These are phyloP conservation scores for Hypoxylon sp. DNA, from an alignment of 2,329 filamentous ascomycete species.

Conservation along the genomic window DNA sequence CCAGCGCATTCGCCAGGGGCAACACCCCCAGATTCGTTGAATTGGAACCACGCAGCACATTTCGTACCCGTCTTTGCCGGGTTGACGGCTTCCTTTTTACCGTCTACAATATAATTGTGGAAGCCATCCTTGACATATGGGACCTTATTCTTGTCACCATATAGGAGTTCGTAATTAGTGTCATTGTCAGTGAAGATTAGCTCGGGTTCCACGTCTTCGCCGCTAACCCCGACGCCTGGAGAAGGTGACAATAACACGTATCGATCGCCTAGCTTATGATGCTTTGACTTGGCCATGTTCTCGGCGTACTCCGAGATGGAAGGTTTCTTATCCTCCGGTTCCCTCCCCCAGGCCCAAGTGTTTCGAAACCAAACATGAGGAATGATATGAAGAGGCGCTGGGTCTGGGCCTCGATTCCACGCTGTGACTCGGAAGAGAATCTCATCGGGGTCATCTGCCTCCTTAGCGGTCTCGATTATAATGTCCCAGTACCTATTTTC, in stretches of 20 bases:
- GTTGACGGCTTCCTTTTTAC: slow-evolving; percentile 84
- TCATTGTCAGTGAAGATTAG: slow-evolving; percentile 97
- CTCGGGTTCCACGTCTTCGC: slow-evolving; percentile 86
- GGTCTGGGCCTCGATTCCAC: slow-evolving; percentile 93
- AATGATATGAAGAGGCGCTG: slow-evolving; percentile 91
- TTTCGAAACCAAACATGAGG: slow-evolving; percentile 98
- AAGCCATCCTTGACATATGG: slow-evolving; percentile 96
- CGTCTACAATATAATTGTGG: slow-evolving; percentile 86
- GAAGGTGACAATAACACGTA: slow-evolving; percentile 91
- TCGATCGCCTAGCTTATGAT: slow-evolving; percentile 83
- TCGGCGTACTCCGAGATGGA: slow-evolving; percentile 76
- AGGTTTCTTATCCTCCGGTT: slow-evolving; percentile 81
- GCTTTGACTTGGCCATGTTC: slow-evolving; percentile 80
- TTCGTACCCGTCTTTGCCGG: slow-evolving; percentile 86
- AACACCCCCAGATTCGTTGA: slow-evolving; percentile 90
- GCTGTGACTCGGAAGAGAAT: slow-evolving; percentile 94
- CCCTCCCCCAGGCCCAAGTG: slow-evolving; percentile 94
- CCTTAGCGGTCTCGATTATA: slow-evolving; percentile 95
- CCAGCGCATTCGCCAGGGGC: slow-evolving; percentile 92
- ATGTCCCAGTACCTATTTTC: slow-evolving; percentile 97
- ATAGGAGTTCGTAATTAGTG: slow-evolving; percentile 85
- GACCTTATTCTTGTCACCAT: slow-evolving; percentile 81
- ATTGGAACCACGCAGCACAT: slow-evolving; percentile 89
- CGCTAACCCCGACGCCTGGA: slow-evolving; percentile 82
- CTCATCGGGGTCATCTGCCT: slow-evolving; percentile 90